Conservation (phyloP, 352 stramenopile genomes). For the Phytophthora melonis region DNA sequence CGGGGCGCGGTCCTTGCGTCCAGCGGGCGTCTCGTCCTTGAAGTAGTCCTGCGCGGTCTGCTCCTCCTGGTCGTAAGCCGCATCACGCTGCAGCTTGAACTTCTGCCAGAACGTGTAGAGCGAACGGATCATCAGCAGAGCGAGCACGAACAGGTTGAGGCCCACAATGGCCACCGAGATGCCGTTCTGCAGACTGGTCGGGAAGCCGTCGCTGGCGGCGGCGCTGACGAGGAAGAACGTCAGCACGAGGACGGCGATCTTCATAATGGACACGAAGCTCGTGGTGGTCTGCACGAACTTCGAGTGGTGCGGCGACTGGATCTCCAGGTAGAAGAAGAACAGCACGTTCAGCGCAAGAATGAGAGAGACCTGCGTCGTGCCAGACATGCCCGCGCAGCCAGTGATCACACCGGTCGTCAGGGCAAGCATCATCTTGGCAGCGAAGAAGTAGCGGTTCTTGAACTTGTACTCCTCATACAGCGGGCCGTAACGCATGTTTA, state of each 20-base stretch:
- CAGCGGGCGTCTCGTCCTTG: constrained; percentile 66
- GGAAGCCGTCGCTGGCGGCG: constrained; percentile 61
- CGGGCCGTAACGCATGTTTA: constrained; percentile 83
- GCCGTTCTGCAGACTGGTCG: constrained; percentile 67
- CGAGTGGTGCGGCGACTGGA: constrained; percentile 74
- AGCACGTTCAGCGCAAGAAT: constrained; percentile 66
- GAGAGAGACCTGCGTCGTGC: constrained; percentile 61
- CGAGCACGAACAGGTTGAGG: constrained; percentile 73
- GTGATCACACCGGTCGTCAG: constrained; percentile 68
- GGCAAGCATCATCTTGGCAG: constrained; percentile 79
- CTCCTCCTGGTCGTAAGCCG: constrained; percentile 67
- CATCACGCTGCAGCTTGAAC: constrained; percentile 71
- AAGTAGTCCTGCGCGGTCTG: constrained; percentile 72
- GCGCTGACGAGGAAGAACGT: constrained; percentile 81
- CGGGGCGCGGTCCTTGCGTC: constrained; percentile 39
- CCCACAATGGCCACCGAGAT: constrained; percentile 77
- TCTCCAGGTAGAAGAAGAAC: constrained; percentile 82
- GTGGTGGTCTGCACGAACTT: constrained; percentile 79
- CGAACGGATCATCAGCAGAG: constrained; percentile 71
- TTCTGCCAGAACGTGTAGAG: constrained; percentile 82
- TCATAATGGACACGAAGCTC: constrained; percentile 81
- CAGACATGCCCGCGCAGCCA: constrained; percentile 62
- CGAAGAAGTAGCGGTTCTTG: constrained; percentile 89
- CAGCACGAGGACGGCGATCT: constrained; percentile 75
- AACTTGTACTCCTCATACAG: constrained; percentile 92